Evolutionary conservation across 2,329 filamentous ascomycete genomes (phyloP).

Genomic region (Hymenoscyphus scutula): DNA sequence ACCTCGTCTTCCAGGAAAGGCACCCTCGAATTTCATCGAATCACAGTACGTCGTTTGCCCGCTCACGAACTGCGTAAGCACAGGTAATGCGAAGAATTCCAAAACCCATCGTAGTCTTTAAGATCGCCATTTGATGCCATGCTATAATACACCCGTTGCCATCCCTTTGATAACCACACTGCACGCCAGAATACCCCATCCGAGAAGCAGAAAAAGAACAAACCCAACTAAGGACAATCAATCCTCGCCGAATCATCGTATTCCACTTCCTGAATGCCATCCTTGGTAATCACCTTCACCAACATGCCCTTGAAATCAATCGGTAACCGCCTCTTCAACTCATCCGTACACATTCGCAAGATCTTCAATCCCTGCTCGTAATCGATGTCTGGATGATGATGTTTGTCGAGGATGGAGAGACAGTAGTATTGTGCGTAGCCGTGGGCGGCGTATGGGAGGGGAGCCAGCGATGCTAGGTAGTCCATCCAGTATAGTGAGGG

Average conservation of each 20-base stretch:
- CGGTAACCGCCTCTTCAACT: slow-evolving; percentile 92
- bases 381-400: slow-evolving; percentile 92
- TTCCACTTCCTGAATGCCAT: slow-evolving; percentile 81
- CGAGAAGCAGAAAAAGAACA: not conserved
- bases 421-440: slow-evolving; percentile 99
- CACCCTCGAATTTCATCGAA: not conserved
- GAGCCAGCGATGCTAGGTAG: slow-evolving; percentile 85
- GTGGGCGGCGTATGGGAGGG: slow-evolving; percentile 92
- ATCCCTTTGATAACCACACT: slow-evolving; percentile 14
- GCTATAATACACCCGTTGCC: slow-evolving; percentile 33
- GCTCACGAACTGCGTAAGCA: not conserved
- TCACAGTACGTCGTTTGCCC: not conserved
- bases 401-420: slow-evolving; percentile 95
- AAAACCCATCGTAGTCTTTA: not conserved
- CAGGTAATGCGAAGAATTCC: not conserved
- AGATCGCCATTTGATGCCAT: slow-evolving; percentile 30
- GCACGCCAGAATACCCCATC: slow-evolving; percentile 14
- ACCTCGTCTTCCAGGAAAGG: not conserved
- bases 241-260: slow-evolving; percentile 65
- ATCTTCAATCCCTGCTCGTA: slow-evolving; percentile 90
- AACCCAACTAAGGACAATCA: slow-evolving; percentile 28
- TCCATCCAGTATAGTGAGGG: slow-evolving; percentile 96
- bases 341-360: slow-evolving; percentile 90
- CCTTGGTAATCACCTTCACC: slow-evolving; percentile 93
- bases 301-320: slow-evolving; percentile 98